Conservation (phyloP, 805 yeast genomes). For the Ogataea haglerorum region DNA sequence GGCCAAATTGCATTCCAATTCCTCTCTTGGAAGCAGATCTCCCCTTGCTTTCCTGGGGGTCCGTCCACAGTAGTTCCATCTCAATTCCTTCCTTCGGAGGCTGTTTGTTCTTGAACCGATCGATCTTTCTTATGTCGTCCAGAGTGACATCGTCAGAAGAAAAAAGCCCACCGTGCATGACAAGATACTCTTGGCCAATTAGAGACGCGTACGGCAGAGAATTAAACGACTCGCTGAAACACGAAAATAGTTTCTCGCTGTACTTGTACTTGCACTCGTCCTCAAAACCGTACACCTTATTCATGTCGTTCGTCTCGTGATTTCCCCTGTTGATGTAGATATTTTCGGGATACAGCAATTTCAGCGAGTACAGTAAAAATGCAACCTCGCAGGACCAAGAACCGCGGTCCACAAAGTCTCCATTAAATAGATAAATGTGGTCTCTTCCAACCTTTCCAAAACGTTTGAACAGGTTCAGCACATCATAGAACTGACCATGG, state of each 20-base stretch:
- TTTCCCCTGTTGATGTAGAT: slow-evolving; percentile 88
- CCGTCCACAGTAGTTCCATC: slow-evolving; percentile 97
- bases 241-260: slow-evolving; percentile 70
- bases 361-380: slow-evolving; percentile 68
- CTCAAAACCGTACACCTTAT: slow-evolving; percentile 91
- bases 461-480: slow-evolving; percentile 68
- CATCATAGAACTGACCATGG: slow-evolving; percentile 94
- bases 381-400: slow-evolving; percentile 99
- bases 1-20: slow-evolving; percentile 94
- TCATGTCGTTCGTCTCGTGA: slow-evolving; percentile 96
- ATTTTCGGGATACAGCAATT: slow-evolving; percentile 67
- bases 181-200: slow-evolving; percentile 72
- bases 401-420: slow-evolving; percentile 97
- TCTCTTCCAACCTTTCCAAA: slow-evolving; percentile 67
- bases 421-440: slow-evolving; percentile 86
- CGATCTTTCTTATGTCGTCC: slow-evolving; percentile 67
- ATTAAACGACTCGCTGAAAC: slow-evolving; percentile 84
- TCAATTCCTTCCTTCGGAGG: slow-evolving; percentile 91
- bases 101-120: slow-evolving; percentile 65
- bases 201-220: slow-evolving; percentile 83
- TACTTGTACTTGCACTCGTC: slow-evolving; percentile 94
- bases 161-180: slow-evolving; percentile 95
- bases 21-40: slow-evolving; percentile 91
- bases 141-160: slow-evolving; percentile 69
- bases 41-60: slow-evolving; percentile 79